Evolutionary conservation across 1,284 basidiomycete species (phyloP).

Genomic region (Phellopilus nigrolimitatus): DNA sequence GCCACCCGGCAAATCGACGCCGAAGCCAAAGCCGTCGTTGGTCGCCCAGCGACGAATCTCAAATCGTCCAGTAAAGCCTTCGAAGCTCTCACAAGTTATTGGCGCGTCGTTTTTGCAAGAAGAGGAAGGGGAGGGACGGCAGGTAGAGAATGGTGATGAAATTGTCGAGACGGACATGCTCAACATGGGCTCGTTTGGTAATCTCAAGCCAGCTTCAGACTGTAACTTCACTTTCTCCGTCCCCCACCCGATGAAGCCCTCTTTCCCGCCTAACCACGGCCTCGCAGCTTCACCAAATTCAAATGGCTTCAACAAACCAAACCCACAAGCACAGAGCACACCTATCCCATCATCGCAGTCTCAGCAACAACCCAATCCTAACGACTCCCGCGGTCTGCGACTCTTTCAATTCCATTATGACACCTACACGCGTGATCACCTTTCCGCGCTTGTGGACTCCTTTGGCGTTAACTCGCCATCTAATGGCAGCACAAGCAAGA

Average conservation of each 20-base stretch:
- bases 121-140: constrained; percentile 8
- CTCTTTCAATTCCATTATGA: constrained; percentile 92
- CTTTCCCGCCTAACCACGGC: constrained; percentile 29
- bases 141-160: constrained; percentile 22
- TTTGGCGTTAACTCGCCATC: constrained; percentile 77
- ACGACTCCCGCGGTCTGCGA: constrained; percentile 72
- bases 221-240: constrained; percentile 76
- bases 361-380: constrained; percentile 31
- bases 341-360: constrained; percentile 39
- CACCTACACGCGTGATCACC: constrained; percentile 87
- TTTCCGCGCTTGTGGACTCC: constrained; percentile 87
- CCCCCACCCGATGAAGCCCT: constrained; percentile 39
- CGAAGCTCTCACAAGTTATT: constrained; percentile 27
- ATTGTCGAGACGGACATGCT: constrained; percentile 32
- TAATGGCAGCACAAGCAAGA: constrained; percentile 35
- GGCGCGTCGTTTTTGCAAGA: constrained; percentile 18
- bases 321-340: constrained; percentile 44
- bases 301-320: constrained; percentile 1
- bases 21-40: constrained; percentile 32
- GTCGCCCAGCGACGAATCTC: constrained; percentile 4
- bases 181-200: constrained; percentile 30
- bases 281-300: constrained; percentile 23
- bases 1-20: no score
- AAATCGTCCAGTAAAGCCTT: constrained; percentile 14
- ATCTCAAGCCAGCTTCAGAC: constrained; percentile 31